Base-by-base conservation (phyloP, 2,329 filamentous ascomycete species). In the Bretziella fagacearum region DNA sequence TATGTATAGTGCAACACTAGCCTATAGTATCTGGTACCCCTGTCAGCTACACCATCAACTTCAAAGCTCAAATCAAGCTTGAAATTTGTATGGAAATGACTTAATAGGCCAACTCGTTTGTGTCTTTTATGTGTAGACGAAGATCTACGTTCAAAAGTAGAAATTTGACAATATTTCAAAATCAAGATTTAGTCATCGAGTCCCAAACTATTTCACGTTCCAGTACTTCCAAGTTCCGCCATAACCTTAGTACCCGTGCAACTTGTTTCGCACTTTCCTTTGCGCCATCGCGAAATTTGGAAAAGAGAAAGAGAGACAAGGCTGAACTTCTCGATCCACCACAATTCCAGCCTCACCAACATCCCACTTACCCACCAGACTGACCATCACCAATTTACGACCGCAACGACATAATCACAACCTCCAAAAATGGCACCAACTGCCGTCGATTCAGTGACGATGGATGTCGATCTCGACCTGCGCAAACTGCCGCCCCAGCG, bases 351-450 rank as follows among this genome's bases (percentile, higher is more conserved):
- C 15, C 26, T 11, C 17, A n/a, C 23, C 35, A 40, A 18, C 18
- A 32, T 29, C 11, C 22, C 10, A 37, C 22, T n/a, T 37, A 18
- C 20, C 26, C n/a, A 43, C 23, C 4, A 42, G 10, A 26, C 10
- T 17, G 11, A 23, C 10, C 42, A 6, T 26, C 11, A 29, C 10
- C 26, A 15, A 13, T 44, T 22, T 25, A 33, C 36, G 42, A 15
- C 40, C 8, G 11, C 22, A 36, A 26, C 22, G 20, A 23, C 42
- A 35, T 43, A 51, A 52, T 48, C 46, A 51, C 39, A 51, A 52
- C 37, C 30, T 45, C 44, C 3, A 23, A 57, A 40, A 52, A 74
- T 74, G 70, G 65, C 70, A 53, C 71, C 71, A 49, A 70, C 71
- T 46, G 73, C 68, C 27, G 61, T 68, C 54, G 70, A 69, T 53